Conservation (phyloP, 2,329 filamentous ascomycete genomes). For the Tricladium varicosporioides region DNA sequence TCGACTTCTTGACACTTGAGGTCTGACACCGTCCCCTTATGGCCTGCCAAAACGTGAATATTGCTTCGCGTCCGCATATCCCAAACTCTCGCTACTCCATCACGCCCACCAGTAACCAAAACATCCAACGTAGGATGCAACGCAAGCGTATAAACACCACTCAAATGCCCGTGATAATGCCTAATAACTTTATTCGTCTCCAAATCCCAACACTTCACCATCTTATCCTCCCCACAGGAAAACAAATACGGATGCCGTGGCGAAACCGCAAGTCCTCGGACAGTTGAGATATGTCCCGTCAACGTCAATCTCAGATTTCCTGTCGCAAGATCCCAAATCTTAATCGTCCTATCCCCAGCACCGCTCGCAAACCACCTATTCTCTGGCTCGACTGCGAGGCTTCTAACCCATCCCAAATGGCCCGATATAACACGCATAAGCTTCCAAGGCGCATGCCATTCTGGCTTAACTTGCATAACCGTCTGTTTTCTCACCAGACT, state of each 20-base stretch:
- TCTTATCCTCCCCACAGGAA: conserved; percentile 97
- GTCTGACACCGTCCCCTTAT: conserved; percentile 86
- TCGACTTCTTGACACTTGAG: conserved; percentile 94
- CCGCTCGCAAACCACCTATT: conserved; percentile 98
- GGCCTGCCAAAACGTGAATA: conserved; percentile 87
- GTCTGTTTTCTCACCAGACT: conserved; percentile 59
- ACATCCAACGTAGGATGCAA: conserved; percentile 96
- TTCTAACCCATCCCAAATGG: conserved; percentile 91
- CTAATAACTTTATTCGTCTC: conserved; percentile 99
- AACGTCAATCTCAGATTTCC: conserved; percentile 82
- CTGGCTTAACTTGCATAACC: conserved; percentile 70
- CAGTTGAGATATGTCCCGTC: conserved; percentile 92
- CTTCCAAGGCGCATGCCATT: conserved; percentile 99
- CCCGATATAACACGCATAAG: conserved; percentile 96
- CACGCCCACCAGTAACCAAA: conserved; percentile 88
- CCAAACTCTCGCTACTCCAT: conserved; percentile 94
- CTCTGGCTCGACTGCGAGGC: conserved; percentile 86
- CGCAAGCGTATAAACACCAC: conserved; percentile 88
- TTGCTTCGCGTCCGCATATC: conserved; percentile 97
- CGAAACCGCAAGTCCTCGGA: conserved; percentile 87
- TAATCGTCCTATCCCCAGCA: conserved; percentile 93
- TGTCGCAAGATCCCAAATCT: conserved; percentile 95
- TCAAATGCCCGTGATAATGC: conserved; percentile 95
- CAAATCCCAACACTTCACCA: conserved; percentile 99
- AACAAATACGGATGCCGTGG: conserved; percentile 95